Base-by-base conservation (phyloP, 179 eudicot species). In the Camellia oleifera region DNA sequence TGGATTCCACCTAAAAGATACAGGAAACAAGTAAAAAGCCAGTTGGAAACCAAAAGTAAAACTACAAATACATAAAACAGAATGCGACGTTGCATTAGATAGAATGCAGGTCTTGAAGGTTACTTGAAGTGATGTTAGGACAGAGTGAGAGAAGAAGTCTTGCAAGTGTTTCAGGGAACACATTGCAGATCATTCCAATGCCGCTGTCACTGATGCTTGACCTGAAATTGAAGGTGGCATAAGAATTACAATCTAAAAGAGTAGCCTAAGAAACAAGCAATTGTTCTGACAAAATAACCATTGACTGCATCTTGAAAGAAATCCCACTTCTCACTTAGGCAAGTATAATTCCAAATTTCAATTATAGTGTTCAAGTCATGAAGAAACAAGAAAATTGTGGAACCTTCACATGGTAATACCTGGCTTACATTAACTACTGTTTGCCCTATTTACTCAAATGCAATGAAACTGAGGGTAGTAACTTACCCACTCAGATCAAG, bases 401-500 rank as follows among this genome's bases (percentile, higher is more conserved):
- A 46, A n/a, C 2, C 57, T 32, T 45, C 57, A 45, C 10, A 18
- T 2, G 26, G 11, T 64, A 18, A 61, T 62, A 62, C 78, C 57
- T 3, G 7, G 54, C 52, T 69, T 69, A 5, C 54, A 69, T 69
- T 61, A 18, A 5, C 18, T 61, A 15, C 8, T 70, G 18, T 8
- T 14, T 65, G 3, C 10, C 57, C 14, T 26, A 32, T 50, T 5
- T 45, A 14, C 70, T 75, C 23, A 2, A 46, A 70, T 5, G 18
- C 12, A 17, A 48, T 48, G 7, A 8, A 44, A 80, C n/a, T 17
- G 10, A 48, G 32, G n/a, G 64, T 76, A 40, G 77, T 66, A 81
- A 80, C 94, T 58, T 91, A 96, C 98, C 99, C 99, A 81, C 99
- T 94, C 79, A 94, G 85, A 87, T 96, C 98, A 85, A 96, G 98